phyloP scores from a whole-genome alignment of 106 monocot species.

The Apostasia shenzhenica region DNA sequence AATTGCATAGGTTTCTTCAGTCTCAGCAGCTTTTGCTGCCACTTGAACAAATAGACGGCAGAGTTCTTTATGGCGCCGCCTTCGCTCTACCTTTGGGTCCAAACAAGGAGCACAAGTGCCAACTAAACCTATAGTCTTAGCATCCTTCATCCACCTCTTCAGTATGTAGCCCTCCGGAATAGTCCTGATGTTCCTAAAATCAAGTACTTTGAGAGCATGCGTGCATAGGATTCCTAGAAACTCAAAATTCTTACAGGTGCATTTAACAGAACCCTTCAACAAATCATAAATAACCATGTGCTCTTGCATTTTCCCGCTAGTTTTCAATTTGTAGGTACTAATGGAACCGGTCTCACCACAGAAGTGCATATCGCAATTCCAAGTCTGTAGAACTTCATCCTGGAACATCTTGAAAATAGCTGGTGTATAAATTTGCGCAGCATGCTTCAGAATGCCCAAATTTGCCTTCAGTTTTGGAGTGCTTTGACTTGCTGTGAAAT shows the following conservation, averaged over 20 bases:
- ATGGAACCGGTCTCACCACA: neutral
- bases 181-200: slow-evolving; percentile 9
- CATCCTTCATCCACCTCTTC: slow-evolving; percentile 13
- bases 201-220: slow-evolving; percentile 14
- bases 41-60: slow-evolving; percentile 10
- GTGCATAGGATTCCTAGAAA: slow-evolving; percentile 14
- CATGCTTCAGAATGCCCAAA: slow-evolving; percentile 7
- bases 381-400: slow-evolving; percentile 11
- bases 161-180: slow-evolving; percentile 4
- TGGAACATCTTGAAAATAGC: slow-evolving; percentile 12
- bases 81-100: slow-evolving; percentile 9
- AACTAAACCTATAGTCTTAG: neutral
- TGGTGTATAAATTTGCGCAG: slow-evolving; percentile 7
- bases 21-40: slow-evolving; percentile 7
- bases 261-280: slow-evolving; percentile 2
- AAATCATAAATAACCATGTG: slow-evolving; percentile 13
- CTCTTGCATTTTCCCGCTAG: neutral
- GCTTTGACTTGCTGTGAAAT: neutral
- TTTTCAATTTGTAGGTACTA: slow-evolving; percentile 4
- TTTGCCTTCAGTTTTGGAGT: neutral
- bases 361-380: slow-evolving; percentile 12
- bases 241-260: slow-evolving; percentile 15
- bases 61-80: slow-evolving; percentile 7
- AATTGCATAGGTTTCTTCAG: slow-evolving; percentile 17
- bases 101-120: neutral